A percentile compares a stretch with the other conserved stretches of the same genome.
These are phyloP conservation scores for Fraxinus greggii DNA, from an alignment of 305 asterid genomes.

Conservation along the genomic window DNA sequence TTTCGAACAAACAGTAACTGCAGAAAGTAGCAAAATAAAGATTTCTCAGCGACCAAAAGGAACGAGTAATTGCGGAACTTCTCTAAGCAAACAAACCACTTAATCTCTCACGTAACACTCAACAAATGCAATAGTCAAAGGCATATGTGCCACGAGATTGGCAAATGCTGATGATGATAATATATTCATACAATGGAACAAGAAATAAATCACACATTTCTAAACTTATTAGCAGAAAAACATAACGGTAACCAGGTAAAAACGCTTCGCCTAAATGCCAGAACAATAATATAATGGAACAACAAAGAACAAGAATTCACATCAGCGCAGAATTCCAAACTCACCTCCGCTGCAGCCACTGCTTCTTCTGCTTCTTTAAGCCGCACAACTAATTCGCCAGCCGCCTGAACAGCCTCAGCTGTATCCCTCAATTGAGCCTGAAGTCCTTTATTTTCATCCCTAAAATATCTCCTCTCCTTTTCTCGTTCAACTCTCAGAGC, in stretches of 20 bases:
- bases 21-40: not conserved
- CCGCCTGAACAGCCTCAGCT: constrained; percentile 99
- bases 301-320: constrained; percentile 18
- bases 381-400: constrained; percentile 92
- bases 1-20: not conserved
- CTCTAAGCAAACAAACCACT: not conserved
- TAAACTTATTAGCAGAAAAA: not conserved
- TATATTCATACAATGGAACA: not conserved
- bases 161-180: not conserved
- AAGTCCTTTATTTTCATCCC: constrained; percentile 87
- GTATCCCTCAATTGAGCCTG: constrained; percentile 95
- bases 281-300: constrained; percentile 14
- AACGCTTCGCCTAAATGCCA: not conserved
- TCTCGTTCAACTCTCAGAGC: constrained; percentile 79
- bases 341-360: constrained; percentile 76
- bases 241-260: not conserved
- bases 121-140: not conserved
- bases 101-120: not conserved
- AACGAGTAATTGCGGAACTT: not conserved
- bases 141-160: not conserved
- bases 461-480: constrained; percentile 69
- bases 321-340: constrained; percentile 26
- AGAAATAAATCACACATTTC: not conserved
- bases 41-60: not conserved
- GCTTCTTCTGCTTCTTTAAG: constrained; percentile 94